These are phyloP conservation scores for Penicillium malachiteum DNA, from an alignment of 495 filamentous ascomycete genomes.

Conservation along the genomic window DNA sequence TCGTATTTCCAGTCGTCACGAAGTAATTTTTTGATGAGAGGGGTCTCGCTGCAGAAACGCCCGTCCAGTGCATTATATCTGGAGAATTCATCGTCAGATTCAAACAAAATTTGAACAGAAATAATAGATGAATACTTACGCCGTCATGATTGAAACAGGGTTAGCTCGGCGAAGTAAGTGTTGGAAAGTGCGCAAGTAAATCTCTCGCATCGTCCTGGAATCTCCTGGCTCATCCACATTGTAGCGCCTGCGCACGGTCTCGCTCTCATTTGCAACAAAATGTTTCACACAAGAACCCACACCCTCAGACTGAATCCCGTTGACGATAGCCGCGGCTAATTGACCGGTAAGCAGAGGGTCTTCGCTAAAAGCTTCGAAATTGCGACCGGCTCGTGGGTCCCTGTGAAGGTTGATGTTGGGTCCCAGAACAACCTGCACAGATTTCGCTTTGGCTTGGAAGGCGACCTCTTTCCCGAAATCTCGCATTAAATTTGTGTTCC, in stretches of 20 bases:
- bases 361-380: constrained; percentile 68
- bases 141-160: constrained; percentile 5
- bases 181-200: constrained; percentile 66
- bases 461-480: neutral
- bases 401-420: constrained; percentile 1
- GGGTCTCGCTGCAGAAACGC: neutral
- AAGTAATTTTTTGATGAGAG: neutral
- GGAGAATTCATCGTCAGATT: neutral
- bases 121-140: neutral
- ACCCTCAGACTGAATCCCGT: constrained; percentile 63
- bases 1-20: constrained; percentile 5
- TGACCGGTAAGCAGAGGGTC: constrained; percentile 64
- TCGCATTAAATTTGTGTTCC: constrained; percentile 4
- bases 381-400: constrained; percentile 14
- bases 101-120: neutral
- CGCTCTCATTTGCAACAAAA: constrained; percentile 66
- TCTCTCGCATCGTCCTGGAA: constrained; percentile 38
- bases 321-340: constrained; percentile 56
- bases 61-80: constrained; percentile 5
- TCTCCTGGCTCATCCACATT: neutral
- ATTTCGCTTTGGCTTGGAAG: neutral
- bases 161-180: constrained; percentile 47
- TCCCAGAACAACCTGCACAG: neutral
- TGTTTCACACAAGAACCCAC: constrained; percentile 66
- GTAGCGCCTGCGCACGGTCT: constrained; percentile 36